These are phyloP conservation scores for Syzygium aqueum DNA, from an alignment of 345 rosid species.

Conservation along the genomic window DNA sequence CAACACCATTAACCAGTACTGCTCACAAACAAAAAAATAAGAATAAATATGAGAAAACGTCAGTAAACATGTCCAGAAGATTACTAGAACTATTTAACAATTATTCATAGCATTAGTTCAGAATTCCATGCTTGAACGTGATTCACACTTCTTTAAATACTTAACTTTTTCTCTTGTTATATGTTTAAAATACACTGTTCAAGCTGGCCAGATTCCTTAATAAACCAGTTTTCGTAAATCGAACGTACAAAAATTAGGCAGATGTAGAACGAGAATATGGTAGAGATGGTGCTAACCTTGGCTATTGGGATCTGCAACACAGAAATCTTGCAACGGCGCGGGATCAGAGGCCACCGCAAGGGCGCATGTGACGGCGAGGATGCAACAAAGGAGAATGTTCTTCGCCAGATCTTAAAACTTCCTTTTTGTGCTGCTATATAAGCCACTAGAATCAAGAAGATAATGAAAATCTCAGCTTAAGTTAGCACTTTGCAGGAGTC, in stretches of 20 bases:
- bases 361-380: background rate
- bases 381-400: background rate
- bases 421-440: background rate
- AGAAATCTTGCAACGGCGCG: constrained; percentile 11
- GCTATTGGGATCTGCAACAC: constrained; percentile 3
- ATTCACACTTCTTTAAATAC: background rate
- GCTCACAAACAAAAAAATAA: background rate
- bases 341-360: constrained; percentile 1
- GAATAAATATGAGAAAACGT: background rate
- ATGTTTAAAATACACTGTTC: background rate
- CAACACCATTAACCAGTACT: constrained; percentile 11
- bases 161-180: background rate
- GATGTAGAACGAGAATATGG: background rate
- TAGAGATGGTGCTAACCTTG: background rate
- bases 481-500: background rate
- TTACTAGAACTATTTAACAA: background rate
- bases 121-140: background rate
- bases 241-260: background rate
- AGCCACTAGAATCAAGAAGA: background rate
- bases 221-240: background rate
- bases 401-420: background rate
- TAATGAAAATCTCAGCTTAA: background rate
- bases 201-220: background rate
- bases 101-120: background rate
- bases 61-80: background rate